Base-by-base conservation (phyloP, 352 stramenopile species). In the Phytophthora multivora region DNA sequence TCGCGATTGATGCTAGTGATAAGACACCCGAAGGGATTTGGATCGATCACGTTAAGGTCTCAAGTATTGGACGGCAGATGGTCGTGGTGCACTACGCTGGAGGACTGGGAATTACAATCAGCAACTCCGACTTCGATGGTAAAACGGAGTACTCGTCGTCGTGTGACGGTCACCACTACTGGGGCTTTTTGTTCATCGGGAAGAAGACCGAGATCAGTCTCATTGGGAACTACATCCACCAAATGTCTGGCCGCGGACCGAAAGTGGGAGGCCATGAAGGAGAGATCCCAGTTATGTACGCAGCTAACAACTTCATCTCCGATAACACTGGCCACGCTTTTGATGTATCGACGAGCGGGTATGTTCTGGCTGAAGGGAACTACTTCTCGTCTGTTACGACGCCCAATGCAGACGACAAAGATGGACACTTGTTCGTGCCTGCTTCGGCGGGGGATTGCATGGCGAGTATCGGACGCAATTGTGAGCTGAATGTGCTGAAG, bases 271-370 rank as follows among this genome's bases (percentile, higher is more conserved):
- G 45, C 11, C 41, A 16, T 4, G 35, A 35, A 2, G 58, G 42
- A 13, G 33, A 66, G 2, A 35, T 18, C 12, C 38, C 66, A 4
- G 45, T 69, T 23, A 56, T 64, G 1, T 63, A 77, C 28, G 63
- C 66, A 1, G 73, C 58, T 12, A 79, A 79, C 63, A 81, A 81
- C 56, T 75, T 77, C 55, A 79, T 73, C 51, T 30, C 23, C 13
- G 56, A 70, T 42, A 79, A 70, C 57, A 56, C 69, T n/a, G 69
- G 58, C 31, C 50, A 60, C 40, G 64, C 66, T 23, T 81, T 79
- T 15, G 66, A 79, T 11, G 57, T 77, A 2, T 39, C 35, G 2
- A 45, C 56, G 8, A 45, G 46, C 5, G 59, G 55, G 5, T 73
- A 61, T 21, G 70, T 79, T 16, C 48, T 79, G 11, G 53, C 60